These are phyloP conservation scores for Aspergillus sclerotioniger DNA, from an alignment of 495 filamentous ascomycete species.

Conservation along the genomic window DNA sequence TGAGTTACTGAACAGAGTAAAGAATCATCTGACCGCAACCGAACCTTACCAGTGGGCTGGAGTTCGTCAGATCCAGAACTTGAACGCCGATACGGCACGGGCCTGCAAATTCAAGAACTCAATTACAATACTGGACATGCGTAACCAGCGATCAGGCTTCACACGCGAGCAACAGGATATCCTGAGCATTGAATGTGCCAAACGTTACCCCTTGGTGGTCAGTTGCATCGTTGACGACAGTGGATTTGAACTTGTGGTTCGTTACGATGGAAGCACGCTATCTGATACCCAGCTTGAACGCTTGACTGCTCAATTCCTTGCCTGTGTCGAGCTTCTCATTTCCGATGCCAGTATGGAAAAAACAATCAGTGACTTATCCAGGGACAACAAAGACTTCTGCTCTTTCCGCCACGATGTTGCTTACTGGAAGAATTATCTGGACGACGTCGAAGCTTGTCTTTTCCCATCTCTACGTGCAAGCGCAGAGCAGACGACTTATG, in stretches of 20 bases:
- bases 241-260: slow-evolving; percentile 49
- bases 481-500: slow-evolving; percentile 4
- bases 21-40: slow-evolving; percentile 42
- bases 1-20: slow-evolving; percentile 34
- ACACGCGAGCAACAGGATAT: not conserved
- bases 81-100: slow-evolving; percentile 51
- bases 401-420: slow-evolving; percentile 21
- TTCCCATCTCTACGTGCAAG: slow-evolving; percentile 45
- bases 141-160: not conserved
- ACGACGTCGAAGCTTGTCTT: slow-evolving; percentile 50
- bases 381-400: slow-evolving; percentile 3
- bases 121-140: slow-evolving; percentile 36
- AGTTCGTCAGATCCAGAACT: slow-evolving; percentile 54
- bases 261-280: slow-evolving; percentile 48
- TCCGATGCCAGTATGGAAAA: not conserved
- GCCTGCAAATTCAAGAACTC: slow-evolving; percentile 57
- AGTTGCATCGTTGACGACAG: slow-evolving; percentile 47
- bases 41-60: slow-evolving; percentile 58
- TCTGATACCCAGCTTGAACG: slow-evolving; percentile 25
- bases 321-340: slow-evolving; percentile 8
- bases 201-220: slow-evolving; percentile 57
- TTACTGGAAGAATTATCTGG: slow-evolving; percentile 54
- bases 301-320: slow-evolving; percentile 30
- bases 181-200: slow-evolving; percentile 36
- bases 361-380: not conserved